Percentiles rank a stretch among this genome's conserved stretches.
Conservation (phyloP, 306 rosid species). For the Acacia crassicarpa region DNA sequence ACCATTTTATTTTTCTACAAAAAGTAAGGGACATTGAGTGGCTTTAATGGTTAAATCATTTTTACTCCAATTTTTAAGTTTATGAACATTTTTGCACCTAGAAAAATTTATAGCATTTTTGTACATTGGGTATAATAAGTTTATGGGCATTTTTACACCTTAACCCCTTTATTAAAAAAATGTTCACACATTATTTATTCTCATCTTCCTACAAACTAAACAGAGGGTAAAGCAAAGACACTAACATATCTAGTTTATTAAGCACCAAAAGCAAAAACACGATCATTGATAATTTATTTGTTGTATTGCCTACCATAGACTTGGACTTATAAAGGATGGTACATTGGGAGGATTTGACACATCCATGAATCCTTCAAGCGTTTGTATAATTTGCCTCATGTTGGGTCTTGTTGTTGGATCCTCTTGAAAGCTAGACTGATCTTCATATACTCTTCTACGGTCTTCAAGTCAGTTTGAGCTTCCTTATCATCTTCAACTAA, state of each 20-base stretch:
- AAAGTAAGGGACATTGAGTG: no score
- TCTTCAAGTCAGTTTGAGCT: no score
- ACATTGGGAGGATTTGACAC: not conserved
- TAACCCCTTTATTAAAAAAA: no score
- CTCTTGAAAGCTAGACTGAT: not conserved
- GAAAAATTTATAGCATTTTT: no score
- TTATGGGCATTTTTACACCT: no score
- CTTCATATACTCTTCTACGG: not conserved
- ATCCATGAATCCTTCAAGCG: slow-evolving; percentile 22
- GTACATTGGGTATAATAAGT: no score
- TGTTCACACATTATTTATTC: not conserved
- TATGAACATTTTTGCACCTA: no score
- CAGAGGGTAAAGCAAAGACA: not conserved
- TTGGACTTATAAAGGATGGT: not conserved
- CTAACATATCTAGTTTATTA: not conserved
- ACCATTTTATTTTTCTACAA: no score
- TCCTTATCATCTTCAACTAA: no score
- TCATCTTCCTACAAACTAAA: not conserved
- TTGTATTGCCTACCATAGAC: not conserved
- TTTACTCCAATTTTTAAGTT: no score
- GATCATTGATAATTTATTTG: not conserved
- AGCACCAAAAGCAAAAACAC: not conserved
- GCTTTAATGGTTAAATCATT: no score
- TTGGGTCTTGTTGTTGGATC: slow-evolving; percentile 16
- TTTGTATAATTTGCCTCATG: not conserved